phyloP scores from a whole-genome alignment of 2,329 filamentous ascomycete species.

The Talaromyces rugulosus region DNA sequence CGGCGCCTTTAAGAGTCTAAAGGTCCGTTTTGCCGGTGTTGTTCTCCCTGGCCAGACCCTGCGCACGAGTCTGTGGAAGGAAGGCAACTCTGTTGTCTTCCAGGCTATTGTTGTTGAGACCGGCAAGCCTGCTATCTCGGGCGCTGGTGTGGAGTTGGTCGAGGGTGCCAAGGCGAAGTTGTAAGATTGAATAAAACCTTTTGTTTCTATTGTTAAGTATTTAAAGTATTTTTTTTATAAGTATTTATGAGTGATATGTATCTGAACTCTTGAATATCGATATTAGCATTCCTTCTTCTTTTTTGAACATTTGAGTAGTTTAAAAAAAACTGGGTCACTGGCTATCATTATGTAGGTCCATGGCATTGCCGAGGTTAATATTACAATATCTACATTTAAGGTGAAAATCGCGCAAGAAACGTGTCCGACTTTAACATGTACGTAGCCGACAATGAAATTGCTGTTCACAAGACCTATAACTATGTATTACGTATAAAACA shows the following conservation, averaged over 20 bases:
- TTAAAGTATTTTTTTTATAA: neutral
- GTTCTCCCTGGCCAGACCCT: constrained; percentile 87
- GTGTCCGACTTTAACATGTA: too few species aligned
- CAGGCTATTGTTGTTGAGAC: constrained; percentile 89
- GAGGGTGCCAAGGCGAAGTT: constrained; percentile 48
- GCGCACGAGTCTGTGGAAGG: constrained; percentile 91
- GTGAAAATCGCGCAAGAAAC: neutral
- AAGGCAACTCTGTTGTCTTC: constrained; percentile 73
- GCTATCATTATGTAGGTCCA: too few species aligned
- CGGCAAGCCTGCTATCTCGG: constrained; percentile 79
- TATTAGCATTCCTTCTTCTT: neutral
- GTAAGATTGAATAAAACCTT: constrained; percentile 26
- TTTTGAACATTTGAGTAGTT: neutral
- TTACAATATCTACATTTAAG: neutral
- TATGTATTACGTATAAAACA: neutral
- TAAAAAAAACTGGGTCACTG: neutral
- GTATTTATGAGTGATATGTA: neutral
- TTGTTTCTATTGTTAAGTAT: neutral
- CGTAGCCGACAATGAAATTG: neutral
- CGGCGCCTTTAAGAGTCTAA: constrained; percentile 83
- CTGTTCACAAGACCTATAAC: neutral
- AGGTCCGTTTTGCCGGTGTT: constrained; percentile 83
- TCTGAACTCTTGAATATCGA: neutral
- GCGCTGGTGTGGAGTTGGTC: constrained; percentile 72
- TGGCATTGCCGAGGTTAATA: too few species aligned